Evolutionary conservation across 345 rosid genomes (phyloP).

Genomic region (Anacardium occidentale): DNA sequence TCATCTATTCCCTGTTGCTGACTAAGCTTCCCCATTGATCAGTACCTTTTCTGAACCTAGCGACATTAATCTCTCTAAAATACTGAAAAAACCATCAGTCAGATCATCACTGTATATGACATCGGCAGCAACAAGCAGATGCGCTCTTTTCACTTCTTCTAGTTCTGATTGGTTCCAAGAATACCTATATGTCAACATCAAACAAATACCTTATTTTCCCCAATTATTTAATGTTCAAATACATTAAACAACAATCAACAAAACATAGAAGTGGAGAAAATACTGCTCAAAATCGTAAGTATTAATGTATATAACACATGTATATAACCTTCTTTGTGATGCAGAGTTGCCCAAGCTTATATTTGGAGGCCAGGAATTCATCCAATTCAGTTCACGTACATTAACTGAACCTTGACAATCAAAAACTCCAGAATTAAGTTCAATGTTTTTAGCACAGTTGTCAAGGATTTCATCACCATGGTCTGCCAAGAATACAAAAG

Average conservation of each 20-base stretch:
- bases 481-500: constrained; percentile 37
- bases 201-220: constrained; percentile 7
- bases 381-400: constrained; percentile 85
- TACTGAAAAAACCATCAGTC: constrained; percentile 50
- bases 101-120: constrained; percentile 66
- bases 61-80: constrained; percentile 49
- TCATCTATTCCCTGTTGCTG: neutral
- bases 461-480: constrained; percentile 60
- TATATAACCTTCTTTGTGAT: constrained; percentile 36
- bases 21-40: neutral
- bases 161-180: constrained; percentile 50
- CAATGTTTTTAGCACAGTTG: constrained; percentile 59
- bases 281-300: neutral
- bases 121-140: constrained; percentile 64
- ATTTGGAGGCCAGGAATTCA: constrained; percentile 60
- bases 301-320: neutral
- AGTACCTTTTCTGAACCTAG: constrained; percentile 43
- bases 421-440: constrained; percentile 47
- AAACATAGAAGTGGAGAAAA: neutral
- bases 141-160: constrained; percentile 50
- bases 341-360: constrained; percentile 21
- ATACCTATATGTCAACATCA: constrained; percentile 28
- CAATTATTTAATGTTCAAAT: neutral
- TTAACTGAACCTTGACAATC: constrained; percentile 39
- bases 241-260: neutral